Evolutionary conservation across 2,329 filamentous ascomycete genomes (phyloP).

Genomic region (Aulographum hederae): DNA sequence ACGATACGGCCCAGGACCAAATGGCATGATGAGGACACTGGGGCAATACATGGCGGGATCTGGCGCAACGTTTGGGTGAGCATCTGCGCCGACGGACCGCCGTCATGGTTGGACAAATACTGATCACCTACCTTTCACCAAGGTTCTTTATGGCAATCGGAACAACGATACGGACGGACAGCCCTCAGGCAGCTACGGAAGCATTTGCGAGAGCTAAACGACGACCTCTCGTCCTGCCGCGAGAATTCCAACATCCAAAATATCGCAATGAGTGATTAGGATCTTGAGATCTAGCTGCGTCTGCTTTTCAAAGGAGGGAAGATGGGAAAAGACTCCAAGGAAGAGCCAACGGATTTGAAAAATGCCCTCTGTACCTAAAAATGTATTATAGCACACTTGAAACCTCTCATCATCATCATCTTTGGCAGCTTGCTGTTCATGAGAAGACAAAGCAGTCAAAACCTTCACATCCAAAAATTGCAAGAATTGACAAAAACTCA

Average conservation of each 20-base stretch:
- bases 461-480: too few relatives aligned
- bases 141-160: constrained; percentile 98
- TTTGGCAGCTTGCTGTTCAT: too few relatives aligned
- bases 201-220: constrained; percentile 59
- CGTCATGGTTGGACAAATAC: neutral
- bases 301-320: too few relatives aligned
- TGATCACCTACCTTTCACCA: neutral
- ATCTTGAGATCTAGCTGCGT: too few relatives aligned
- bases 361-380: too few relatives aligned
- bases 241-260: constrained; percentile 8
- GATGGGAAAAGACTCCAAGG: too few relatives aligned
- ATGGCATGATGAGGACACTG: constrained; percentile 83
- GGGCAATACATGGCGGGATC: constrained; percentile 96
- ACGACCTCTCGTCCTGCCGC: constrained; percentile 50
- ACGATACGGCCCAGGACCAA: constrained; percentile 79
- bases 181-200: constrained; percentile 55
- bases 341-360: too few relatives aligned
- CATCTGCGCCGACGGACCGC: constrained; percentile 1
- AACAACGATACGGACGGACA: constrained; percentile 85
- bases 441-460: too few relatives aligned
- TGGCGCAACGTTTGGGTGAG: constrained; percentile 86
- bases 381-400: too few relatives aligned
- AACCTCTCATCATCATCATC: too few relatives aligned
- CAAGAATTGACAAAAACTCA: too few relatives aligned
- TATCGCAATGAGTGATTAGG: constrained; percentile 1